Percentiles rank a stretch among this genome's conserved stretches.
Evolutionary conservation across 208 protist species (phyloP).

Genomic region (Novymonas esmeraldas): DNA sequence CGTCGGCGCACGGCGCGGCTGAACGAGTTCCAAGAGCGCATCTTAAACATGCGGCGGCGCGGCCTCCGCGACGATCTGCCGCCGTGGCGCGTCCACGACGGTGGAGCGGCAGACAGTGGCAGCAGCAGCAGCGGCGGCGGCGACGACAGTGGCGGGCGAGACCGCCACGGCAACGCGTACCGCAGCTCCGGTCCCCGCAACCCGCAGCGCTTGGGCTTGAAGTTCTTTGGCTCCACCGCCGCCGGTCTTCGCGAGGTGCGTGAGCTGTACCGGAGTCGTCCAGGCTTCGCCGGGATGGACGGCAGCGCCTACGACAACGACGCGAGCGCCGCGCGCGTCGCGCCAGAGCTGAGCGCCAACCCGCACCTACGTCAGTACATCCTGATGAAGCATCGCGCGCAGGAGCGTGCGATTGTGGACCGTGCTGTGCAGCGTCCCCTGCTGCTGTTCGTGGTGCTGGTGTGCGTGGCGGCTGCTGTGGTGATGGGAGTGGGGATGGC

Average conservation of each 20-base stretch:
- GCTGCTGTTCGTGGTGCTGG: conserved; percentile 23
- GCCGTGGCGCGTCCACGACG: conserved; percentile 21
- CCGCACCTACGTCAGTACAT: conserved; percentile 43
- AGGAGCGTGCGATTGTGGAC: conserved; percentile 47
- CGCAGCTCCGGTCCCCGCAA: conserved; percentile 1
- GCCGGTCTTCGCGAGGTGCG: conserved; percentile 23
- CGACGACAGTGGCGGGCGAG: neutral
- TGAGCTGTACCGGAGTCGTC: conserved; percentile 27
- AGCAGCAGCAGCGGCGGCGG: neutral
- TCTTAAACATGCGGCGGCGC: conserved; percentile 18
- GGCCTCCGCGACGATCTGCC: conserved; percentile 27
- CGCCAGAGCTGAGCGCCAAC: conserved; percentile 28
- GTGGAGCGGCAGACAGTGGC: neutral
- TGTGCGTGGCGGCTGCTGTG: conserved; percentile 6
- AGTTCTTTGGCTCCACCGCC: conserved; percentile 21
- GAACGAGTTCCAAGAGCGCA: conserved; percentile 12
- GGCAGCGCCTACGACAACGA: conserved; percentile 48
- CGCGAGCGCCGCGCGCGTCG: conserved; percentile 23
- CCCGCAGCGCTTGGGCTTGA: conserved; percentile 1
- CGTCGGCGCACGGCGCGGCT: conserved; percentile 16
- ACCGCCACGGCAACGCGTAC: neutral
- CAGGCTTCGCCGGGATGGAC: conserved; percentile 49
- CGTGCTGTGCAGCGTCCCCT: conserved; percentile 28
- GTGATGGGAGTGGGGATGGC: conserved; percentile 9
- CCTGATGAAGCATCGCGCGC: conserved; percentile 40